Evolutionary conservation across 2,329 filamentous ascomycete species (phyloP), one percentile per base, ranked within the genome.

Genomic region (Didymella pomorum): DNA sequence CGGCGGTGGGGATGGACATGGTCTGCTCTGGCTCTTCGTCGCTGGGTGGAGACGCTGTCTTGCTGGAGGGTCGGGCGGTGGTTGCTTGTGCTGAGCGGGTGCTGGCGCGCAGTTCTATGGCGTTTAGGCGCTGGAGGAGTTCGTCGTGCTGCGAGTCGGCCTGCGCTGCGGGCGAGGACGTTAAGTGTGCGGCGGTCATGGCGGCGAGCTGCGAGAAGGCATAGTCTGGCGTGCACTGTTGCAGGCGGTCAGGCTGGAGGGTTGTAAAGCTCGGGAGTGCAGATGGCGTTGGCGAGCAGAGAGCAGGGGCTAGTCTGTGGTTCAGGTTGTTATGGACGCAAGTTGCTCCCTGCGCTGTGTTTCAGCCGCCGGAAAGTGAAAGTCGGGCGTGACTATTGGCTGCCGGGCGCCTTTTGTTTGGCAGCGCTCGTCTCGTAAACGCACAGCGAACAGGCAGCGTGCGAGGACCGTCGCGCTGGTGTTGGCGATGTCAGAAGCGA

Each of bases 321-420:
- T 35, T 35, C 31, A n/a, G 31, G 31, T 63, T 55, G 63, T 54
- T 60, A 56, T 60, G 61, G 63, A 65, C 70, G 69, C 68, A 67
- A 62, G 58, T 61, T 54, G 71, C 67, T 64, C 72, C 71, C 62
- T 73, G 71, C 64, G 43, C 65, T 64, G 29, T 59, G 72, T 75
- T 75, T 75, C 73, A 75, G 72, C 64, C 58, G 62, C 53, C 68
- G 66, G 65, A 57, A 60, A 65, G 64, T 56, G 56, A 62, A 56
- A 52, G 51, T 62, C 41, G 49, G 51, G 52, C 61, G 54, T 64
- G 45, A 39, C 68, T 50, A 72, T 42, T 72, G 71, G 72, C 59
- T 56, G 49, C 39, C 51, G 58, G 39, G 41, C 45, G 56, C 62
- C 53, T 59, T 60, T n/a, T 67, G 70, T 67, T 71, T 70, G 60